These are phyloP conservation scores for Phyllosticta citriasiana DNA, from an alignment of 2,329 filamentous ascomycete species.

Conservation along the genomic window DNA sequence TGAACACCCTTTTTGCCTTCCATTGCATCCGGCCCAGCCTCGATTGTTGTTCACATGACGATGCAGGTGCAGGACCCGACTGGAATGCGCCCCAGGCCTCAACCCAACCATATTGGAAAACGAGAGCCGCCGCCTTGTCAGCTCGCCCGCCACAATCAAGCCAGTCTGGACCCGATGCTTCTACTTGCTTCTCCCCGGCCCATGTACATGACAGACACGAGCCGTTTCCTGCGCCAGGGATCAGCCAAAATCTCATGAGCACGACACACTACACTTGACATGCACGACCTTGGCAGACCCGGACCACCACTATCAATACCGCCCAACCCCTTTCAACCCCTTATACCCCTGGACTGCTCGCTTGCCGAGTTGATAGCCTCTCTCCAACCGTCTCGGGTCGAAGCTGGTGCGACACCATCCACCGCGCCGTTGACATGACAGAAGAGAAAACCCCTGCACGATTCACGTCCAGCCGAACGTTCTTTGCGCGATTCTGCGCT, in stretches of 20 bases:
- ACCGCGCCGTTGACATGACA: no score
- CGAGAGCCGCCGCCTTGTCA: background rate
- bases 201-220: no score
- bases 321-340: background rate
- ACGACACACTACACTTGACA: background rate
- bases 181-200: background rate
- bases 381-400: no score
- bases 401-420: no score
- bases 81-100: background rate
- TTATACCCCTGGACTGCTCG: background rate
- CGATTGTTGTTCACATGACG: background rate
- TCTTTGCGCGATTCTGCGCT: no score
- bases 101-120: background rate
- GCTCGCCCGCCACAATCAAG: background rate
- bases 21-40: background rate
- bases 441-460: no score
- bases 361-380: background rate
- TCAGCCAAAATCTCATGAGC: background rate
- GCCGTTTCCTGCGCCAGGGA: background rate
- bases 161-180: background rate
- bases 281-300: background rate
- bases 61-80: background rate
- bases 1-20: background rate
- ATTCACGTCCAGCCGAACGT: no score
- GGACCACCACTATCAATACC: background rate